These are phyloP conservation scores for Stemphylium vesicarium DNA, from an alignment of 2,329 filamentous ascomycete genomes.

Conservation along the genomic window DNA sequence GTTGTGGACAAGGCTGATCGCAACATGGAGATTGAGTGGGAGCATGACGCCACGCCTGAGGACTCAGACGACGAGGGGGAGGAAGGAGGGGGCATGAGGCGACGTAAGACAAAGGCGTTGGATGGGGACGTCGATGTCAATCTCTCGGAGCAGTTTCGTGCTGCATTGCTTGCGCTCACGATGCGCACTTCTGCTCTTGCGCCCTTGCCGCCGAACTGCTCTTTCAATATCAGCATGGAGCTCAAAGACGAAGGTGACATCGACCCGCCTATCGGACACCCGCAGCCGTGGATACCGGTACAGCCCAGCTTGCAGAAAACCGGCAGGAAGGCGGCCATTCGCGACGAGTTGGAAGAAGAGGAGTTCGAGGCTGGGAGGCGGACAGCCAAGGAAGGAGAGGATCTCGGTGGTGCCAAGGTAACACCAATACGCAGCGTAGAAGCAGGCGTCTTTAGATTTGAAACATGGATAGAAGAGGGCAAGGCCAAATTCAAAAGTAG, in stretches of 20 bases:
- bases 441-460: conserved; percentile 69
- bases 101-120: conserved; percentile 18
- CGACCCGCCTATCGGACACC: conserved; percentile 55
- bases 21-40: conserved; percentile 59
- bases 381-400: conserved; percentile 36
- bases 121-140: conserved; percentile 53
- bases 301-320: conserved; percentile 55
- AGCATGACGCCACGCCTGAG: conserved; percentile 8
- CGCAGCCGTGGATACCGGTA: conserved; percentile 66
- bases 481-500: conserved; percentile 55
- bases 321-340: conserved; percentile 28
- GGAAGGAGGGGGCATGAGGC: conserved; percentile 7
- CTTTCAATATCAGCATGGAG: conserved; percentile 79
- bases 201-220: conserved; percentile 68
- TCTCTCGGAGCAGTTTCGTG: conserved; percentile 75
- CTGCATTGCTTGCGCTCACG: conserved; percentile 67
- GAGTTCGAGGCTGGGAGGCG: conserved; percentile 15
- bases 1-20: conserved; percentile 54
- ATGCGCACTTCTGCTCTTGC: conserved; percentile 64
- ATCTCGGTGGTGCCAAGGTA: conserved; percentile 61
- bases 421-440: conserved; percentile 68
- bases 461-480: conserved; percentile 73
- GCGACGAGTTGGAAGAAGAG: conserved; percentile 24
- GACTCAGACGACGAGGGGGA: conserved; percentile 12
- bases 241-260: conserved; percentile 65